Conservation (phyloP, 257 asterid species). For the Petrea volubilis region DNA sequence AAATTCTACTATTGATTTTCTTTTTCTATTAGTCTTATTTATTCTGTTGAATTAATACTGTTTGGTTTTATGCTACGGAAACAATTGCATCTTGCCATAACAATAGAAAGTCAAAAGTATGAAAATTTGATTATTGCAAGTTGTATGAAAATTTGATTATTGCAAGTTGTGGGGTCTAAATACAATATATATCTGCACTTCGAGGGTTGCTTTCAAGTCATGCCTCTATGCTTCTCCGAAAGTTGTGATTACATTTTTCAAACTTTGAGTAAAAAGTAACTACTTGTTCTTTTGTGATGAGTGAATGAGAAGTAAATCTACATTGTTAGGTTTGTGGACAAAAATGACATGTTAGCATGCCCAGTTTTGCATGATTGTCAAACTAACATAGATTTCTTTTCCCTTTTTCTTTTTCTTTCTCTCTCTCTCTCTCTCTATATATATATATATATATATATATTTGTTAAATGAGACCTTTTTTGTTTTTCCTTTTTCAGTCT, state of each 20-base stretch:
- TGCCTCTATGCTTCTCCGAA: neutral
- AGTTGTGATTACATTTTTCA: neutral
- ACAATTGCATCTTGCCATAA: neutral
- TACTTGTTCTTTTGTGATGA: neutral
- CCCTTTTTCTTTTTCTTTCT: neutral
- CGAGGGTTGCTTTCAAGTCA: neutral
- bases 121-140: neutral
- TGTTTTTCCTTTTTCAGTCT: constrained; percentile 31
- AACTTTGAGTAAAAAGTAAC: neutral
- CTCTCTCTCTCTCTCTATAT: too few species aligned
- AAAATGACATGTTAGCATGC: neutral
- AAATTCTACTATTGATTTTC: neutral
- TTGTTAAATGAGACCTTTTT: neutral
- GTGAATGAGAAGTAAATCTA: neutral
- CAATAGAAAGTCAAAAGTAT: neutral
- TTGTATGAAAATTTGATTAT: neutral
- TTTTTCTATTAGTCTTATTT: constrained; percentile 6
- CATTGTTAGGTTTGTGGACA: neutral
- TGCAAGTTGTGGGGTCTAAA: neutral
- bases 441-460: too few species aligned
- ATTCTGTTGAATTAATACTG: neutral
- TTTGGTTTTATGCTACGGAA: neutral
- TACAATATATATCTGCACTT: neutral
- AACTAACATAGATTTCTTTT: neutral
- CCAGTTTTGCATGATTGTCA: neutral